phyloP scores from a whole-genome alignment of 768 basidiomycete species.

The Pleurotus ostreatus region DNA sequence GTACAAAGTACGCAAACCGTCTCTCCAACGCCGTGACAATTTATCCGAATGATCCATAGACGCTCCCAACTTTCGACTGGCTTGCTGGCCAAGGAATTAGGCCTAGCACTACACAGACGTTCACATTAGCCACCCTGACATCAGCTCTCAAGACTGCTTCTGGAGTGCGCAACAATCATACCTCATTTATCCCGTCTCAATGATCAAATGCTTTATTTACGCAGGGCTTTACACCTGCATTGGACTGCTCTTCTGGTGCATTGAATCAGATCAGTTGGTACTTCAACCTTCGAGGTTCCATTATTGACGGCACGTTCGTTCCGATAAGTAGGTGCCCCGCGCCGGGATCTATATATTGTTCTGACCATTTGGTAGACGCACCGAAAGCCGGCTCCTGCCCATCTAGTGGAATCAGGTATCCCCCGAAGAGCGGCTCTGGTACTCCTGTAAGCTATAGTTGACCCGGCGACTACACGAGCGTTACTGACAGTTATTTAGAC shows the following conservation, averaged over 20 bases:
- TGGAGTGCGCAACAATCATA: slow-evolving; percentile 31
- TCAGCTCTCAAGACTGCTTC: slow-evolving; percentile 47
- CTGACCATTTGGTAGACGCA: slow-evolving; percentile 26
- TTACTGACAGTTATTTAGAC: not conserved
- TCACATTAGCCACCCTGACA: slow-evolving; percentile 52
- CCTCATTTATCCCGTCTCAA: not conserved
- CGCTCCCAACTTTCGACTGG: slow-evolving; percentile 75
- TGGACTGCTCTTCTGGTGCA: slow-evolving; percentile 37
- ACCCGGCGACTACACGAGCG: too few relatives aligned
- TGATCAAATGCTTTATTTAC: not conserved
- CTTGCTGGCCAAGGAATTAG: slow-evolving; percentile 69
- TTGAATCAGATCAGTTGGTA: slow-evolving; percentile 48
- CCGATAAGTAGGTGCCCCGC: slow-evolving; percentile 37
- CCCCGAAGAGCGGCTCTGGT: slow-evolving; percentile 31
- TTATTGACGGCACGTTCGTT: slow-evolving; percentile 50
- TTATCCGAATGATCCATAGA: slow-evolving; percentile 19
- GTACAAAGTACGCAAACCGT: slow-evolving; percentile 30
- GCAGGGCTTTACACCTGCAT: slow-evolving; percentile 41
- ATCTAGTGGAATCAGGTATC: slow-evolving; percentile 43
- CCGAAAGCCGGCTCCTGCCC: slow-evolving; percentile 38
- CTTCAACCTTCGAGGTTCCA: slow-evolving; percentile 51
- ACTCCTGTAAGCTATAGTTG: too few relatives aligned
- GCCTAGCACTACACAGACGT: slow-evolving; percentile 54
- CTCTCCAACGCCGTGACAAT: not conserved
- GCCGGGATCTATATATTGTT: not conserved